A percentile compares a stretch with the other conserved stretches of the same genome.
Conservation (phyloP, 345 rosid genomes). For the Pistacia vera region DNA sequence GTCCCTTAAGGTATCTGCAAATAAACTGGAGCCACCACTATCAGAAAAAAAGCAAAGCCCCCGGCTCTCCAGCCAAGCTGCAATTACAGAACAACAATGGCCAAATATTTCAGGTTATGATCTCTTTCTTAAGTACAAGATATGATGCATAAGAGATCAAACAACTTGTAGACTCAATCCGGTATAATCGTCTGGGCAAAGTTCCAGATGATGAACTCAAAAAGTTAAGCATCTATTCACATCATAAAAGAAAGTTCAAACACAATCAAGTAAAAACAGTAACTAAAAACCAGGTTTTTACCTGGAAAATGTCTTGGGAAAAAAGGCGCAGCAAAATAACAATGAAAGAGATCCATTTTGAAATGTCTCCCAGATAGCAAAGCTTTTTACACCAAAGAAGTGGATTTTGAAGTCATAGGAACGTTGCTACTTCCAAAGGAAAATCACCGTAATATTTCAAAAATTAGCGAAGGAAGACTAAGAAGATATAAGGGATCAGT, state of each 20-base stretch:
- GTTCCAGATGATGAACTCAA: not conserved
- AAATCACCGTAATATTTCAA: slow-evolving; percentile 64
- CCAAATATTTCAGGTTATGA: not conserved
- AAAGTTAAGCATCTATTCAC: not conserved
- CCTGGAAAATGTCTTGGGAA: slow-evolving; percentile 78
- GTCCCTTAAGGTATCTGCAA: slow-evolving; percentile 53
- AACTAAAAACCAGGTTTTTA: slow-evolving; percentile 22
- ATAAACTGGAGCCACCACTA: slow-evolving; percentile 77
- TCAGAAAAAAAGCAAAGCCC: slow-evolving; percentile 59
- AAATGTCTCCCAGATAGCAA: slow-evolving; percentile 58
- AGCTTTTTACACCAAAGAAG: not conserved
- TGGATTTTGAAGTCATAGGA: not conserved
- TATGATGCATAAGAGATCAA: no score
- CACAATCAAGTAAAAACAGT: not conserved
- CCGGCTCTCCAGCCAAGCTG: slow-evolving; percentile 87
- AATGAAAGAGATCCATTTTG: slow-evolving; percentile 81
- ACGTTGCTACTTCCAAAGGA: not conserved
- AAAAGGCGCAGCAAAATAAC: slow-evolving; percentile 74
- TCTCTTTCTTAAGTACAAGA: not conserved
- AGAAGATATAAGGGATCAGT: slow-evolving; percentile 86
- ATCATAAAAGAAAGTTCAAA: not conserved
- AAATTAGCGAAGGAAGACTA: slow-evolving; percentile 68
- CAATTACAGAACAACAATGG: slow-evolving; percentile 6
- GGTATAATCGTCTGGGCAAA: no score
- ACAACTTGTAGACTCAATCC: no score